phyloP scores from a whole-genome alignment of 2,329 filamentous ascomycete genomes.

The Cladophialophora carrionii region DNA sequence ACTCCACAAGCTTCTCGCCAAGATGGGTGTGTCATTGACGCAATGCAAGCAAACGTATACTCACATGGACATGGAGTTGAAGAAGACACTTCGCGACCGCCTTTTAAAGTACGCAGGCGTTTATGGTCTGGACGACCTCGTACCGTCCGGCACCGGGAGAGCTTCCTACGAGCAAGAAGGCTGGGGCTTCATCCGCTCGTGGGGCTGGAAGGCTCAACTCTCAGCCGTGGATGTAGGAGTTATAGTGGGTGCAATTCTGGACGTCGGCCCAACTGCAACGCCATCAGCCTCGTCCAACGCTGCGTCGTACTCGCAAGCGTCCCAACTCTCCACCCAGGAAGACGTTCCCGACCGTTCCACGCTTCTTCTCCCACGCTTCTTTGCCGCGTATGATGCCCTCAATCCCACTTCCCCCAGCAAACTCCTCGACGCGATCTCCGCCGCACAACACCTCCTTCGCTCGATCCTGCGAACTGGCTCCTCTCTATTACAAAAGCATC shows the following conservation, averaged over 20 bases:
- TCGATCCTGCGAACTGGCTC: constrained; percentile 94
- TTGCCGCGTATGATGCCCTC: constrained; percentile 63
- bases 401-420: constrained; percentile 48
- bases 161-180: constrained; percentile 78
- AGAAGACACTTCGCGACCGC: constrained; percentile 80
- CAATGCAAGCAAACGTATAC: constrained; percentile 96
- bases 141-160: constrained; percentile 74
- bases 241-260: constrained; percentile 85
- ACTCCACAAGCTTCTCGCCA: constrained; percentile 90
- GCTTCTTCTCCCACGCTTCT: constrained; percentile 55
- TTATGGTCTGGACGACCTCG: constrained; percentile 91
- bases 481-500: constrained; percentile 85
- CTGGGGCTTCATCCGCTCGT: constrained; percentile 95
- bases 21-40: constrained; percentile 93
- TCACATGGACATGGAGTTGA: constrained; percentile 98
- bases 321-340: constrained; percentile 2
- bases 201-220: constrained; percentile 95
- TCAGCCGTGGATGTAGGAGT: constrained; percentile 94
- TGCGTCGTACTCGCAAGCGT: constrained; percentile 11
- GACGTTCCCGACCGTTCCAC: constrained; percentile 35
- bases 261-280: constrained; percentile 65
- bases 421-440: constrained; percentile 76
- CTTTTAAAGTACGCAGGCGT: constrained; percentile 88
- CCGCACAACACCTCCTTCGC: constrained; percentile 84
- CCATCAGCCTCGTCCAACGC: not conserved